Conservation (phyloP, 768 basidiomycete species). For the Lepiota venenata region DNA sequence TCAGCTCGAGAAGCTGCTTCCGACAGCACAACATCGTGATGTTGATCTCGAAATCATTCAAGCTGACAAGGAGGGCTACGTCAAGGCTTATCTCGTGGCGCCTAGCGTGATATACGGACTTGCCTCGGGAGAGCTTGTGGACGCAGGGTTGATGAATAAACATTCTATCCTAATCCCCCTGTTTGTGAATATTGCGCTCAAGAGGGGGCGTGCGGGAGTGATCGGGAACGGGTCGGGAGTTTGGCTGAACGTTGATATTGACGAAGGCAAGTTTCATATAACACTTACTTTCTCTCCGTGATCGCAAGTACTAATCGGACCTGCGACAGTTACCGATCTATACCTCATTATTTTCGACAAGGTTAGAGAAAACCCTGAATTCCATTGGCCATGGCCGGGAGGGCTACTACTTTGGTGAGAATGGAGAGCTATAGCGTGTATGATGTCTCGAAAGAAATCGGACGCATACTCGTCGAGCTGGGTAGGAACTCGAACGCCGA, state of each 20-base stretch:
- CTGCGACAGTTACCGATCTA: conserved; percentile 37
- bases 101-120: conserved; percentile 54
- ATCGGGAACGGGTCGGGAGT: conserved; percentile 50
- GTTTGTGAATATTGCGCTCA: conserved; percentile 36
- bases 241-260: conserved; percentile 54
- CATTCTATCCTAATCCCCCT: conserved; percentile 49
- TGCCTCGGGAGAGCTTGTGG: conserved; percentile 43
- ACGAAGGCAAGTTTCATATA: conserved; percentile 35
- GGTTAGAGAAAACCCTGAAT: conserved; percentile 21
- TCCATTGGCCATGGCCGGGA: conserved; percentile 37
- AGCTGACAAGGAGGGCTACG: conserved; percentile 49
- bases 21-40: conserved; percentile 43
- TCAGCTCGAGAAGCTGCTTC: conserved; percentile 41
- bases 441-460: conserved; percentile 34
- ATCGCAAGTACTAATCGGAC: not conserved
- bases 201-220: conserved; percentile 43
- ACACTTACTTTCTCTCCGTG: too few relatives aligned
- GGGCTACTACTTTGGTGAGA: conserved; percentile 50
- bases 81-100: conserved; percentile 48
- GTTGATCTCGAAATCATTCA: conserved; percentile 47
- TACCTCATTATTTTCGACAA: conserved; percentile 40
- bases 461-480: conserved; percentile 32
- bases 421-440: conserved; percentile 39
- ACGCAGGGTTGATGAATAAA: conserved; percentile 44
- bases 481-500: conserved; percentile 33